phyloP scores from a whole-genome alignment of 495 filamentous ascomycete species.

The Penicillium ochrochloron region DNA sequence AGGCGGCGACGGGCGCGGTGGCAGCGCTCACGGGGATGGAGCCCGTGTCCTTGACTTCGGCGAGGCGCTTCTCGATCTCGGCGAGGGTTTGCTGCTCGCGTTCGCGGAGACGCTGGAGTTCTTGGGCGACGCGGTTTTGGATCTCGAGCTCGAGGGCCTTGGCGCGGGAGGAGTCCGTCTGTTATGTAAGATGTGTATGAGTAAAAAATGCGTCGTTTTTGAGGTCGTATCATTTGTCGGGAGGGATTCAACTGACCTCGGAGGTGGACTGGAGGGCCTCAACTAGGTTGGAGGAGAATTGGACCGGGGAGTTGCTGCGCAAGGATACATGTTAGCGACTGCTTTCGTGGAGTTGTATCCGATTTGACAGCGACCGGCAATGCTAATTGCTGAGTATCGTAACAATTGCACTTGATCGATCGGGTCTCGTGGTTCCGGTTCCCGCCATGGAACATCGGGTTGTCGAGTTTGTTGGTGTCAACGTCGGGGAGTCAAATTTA shows the following conservation, averaged over 20 bases:
- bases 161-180: constrained; percentile 87
- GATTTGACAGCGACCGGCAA: neutral
- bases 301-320: constrained; percentile 77
- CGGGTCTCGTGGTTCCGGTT: constrained; percentile 18
- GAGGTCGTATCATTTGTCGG: constrained; percentile 5
- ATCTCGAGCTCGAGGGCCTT: constrained; percentile 85
- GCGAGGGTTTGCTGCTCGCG: constrained; percentile 62
- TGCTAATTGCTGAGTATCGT: constrained; percentile 4
- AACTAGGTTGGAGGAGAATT: constrained; percentile 84
- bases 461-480: constrained; percentile 11
- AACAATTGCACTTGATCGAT: constrained; percentile 22
- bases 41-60: constrained; percentile 43
- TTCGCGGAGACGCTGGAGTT: constrained; percentile 75
- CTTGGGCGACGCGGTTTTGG: constrained; percentile 82
- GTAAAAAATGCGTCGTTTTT: constrained; percentile 19
- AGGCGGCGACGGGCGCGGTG: constrained; percentile 36
- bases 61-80: constrained; percentile 60
- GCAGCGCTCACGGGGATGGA: constrained; percentile 37
- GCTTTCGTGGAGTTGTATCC: neutral
- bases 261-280: constrained; percentile 79
- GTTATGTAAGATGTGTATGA: constrained; percentile 15
- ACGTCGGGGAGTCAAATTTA: constrained; percentile 27
- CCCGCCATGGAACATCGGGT: constrained; percentile 16
- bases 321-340: neutral
- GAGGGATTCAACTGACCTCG: constrained; percentile 64